phyloP scores from a whole-genome alignment of 371 early-diverging fungal genomes.

The Apophysomyces sp. region DNA sequence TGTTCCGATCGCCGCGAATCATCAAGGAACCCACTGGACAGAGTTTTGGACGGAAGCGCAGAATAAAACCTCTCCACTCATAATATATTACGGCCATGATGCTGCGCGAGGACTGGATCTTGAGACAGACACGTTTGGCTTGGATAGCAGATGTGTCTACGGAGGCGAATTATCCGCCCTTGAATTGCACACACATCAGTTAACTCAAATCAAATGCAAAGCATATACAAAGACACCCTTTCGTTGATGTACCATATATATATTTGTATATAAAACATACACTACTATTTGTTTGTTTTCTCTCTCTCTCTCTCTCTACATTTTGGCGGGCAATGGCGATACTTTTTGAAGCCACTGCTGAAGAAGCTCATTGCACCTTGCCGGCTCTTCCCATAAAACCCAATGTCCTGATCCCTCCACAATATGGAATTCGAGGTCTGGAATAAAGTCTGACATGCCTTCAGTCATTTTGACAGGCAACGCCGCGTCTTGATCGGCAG shows the following conservation, averaged over 20 bases:
- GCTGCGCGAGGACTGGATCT: conserved; percentile 60
- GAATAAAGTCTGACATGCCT: conserved; percentile 29
- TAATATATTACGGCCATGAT: conserved; percentile 70
- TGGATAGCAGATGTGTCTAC: conserved; percentile 73
- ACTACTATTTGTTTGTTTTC: not conserved
- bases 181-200: conserved; percentile 26
- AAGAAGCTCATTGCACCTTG: conserved; percentile 30
- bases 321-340: conserved; percentile 11
- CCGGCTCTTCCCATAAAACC: conserved; percentile 49
- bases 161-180: conserved; percentile 61
- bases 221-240: conserved; percentile 13
- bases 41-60: conserved; percentile 43
- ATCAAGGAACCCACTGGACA: conserved; percentile 54
- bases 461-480: conserved; percentile 41
- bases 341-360: conserved; percentile 30
- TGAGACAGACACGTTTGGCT: conserved; percentile 52
- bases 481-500: conserved; percentile 38
- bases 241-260: too few species aligned
- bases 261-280: too few species aligned
- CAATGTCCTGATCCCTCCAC: conserved; percentile 45
- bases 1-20: conserved; percentile 28
- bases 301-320: not conserved
- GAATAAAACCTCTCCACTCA: conserved; percentile 13
- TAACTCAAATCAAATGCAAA: conserved; percentile 31
- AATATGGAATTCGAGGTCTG: conserved; percentile 30